Percentiles rank a stretch among this genome's conserved stretches.
Evolutionary conservation across 441 rosid species (phyloP).

Genomic region (Euphorbia corollata): DNA sequence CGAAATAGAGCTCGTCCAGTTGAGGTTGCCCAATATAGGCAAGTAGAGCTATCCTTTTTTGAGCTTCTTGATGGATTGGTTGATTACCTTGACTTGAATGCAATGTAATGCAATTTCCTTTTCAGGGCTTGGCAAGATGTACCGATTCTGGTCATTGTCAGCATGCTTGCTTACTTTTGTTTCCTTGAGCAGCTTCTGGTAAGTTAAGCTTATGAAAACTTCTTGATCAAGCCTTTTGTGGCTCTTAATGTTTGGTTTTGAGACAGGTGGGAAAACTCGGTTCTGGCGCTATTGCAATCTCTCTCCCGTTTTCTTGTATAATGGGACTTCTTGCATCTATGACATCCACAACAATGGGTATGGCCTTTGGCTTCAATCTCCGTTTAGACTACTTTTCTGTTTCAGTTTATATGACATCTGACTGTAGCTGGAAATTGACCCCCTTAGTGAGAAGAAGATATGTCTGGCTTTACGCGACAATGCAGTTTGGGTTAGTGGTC

Average conservation of each 20-base stretch:
- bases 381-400: background rate
- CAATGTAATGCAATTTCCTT: background rate
- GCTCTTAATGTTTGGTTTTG: constrained; percentile 11
- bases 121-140: constrained; percentile 80
- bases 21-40: constrained; percentile 46
- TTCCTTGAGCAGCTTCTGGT: constrained; percentile 79
- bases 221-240: constrained; percentile 16
- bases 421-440: background rate
- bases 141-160: constrained; percentile 59
- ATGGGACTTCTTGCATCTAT: constrained; percentile 87
- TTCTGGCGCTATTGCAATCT: constrained; percentile 81
- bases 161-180: constrained; percentile 77
- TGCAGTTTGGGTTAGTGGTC: constrained; percentile 69
- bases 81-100: no score
- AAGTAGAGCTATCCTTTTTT: constrained; percentile 18
- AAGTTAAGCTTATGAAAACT: constrained; percentile 19
- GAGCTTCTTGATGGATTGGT: no score
- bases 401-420: constrained; percentile 5
- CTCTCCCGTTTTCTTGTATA: constrained; percentile 92
- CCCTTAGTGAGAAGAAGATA: constrained; percentile 45
- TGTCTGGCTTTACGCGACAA: constrained; percentile 67
- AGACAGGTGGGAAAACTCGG: constrained; percentile 65
- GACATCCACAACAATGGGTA: constrained; percentile 93
- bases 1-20: constrained; percentile 28
- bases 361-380: constrained; percentile 13